A percentile compares a stretch with the other conserved stretches of the same genome.
Evolutionary conservation across 805 yeast species (phyloP).

Genomic region (Yarrowia hollandica): DNA sequence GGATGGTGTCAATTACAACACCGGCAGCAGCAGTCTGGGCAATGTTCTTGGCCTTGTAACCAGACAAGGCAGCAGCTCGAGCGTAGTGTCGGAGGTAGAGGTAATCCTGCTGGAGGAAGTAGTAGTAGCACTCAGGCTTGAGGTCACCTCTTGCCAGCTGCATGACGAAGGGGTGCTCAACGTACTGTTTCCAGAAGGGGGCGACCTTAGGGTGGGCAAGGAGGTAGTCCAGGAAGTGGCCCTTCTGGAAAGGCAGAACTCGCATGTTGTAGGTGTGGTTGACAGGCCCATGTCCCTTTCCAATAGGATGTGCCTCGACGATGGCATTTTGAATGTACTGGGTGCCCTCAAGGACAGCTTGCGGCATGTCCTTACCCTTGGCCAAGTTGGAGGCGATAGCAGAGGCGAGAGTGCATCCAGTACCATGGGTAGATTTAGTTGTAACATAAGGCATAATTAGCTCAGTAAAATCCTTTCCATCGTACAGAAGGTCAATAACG

Average conservation of each 20-base stretch:
- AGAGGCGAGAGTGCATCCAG: conserved; percentile 86
- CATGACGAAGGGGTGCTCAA: conserved; percentile 59
- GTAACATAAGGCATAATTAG: conserved; percentile 50
- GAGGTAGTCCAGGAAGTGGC: conserved; percentile 52
- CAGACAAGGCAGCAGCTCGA: conserved; percentile 62
- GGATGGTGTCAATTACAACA: conserved; percentile 52
- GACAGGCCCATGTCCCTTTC: conserved; percentile 68
- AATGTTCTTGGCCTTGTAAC: conserved; percentile 58
- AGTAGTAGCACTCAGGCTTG: conserved; percentile 51
- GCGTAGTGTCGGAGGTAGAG: conserved; percentile 69
- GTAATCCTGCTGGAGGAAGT: conserved; percentile 64
- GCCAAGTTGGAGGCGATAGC: conserved; percentile 78
- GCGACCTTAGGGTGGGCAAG: conserved; percentile 56
- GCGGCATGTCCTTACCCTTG: conserved; percentile 47
- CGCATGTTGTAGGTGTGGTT: conserved; percentile 57
- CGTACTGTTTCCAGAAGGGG: conserved; percentile 57
- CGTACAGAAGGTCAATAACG: conserved; percentile 37
- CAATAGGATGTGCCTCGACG: conserved; percentile 46
- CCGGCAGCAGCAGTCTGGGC: conserved; percentile 49
- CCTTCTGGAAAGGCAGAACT: conserved; percentile 41
- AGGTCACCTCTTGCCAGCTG: conserved; percentile 55
- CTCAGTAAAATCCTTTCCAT: conserved; percentile 43
- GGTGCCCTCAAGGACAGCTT: conserved; percentile 58
- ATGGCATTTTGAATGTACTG: conserved; percentile 69
- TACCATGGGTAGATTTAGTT: conserved; percentile 73